These are phyloP conservation scores for Erysimum cheiranthoides DNA, from an alignment of 345 rosid genomes.

Conservation along the genomic window DNA sequence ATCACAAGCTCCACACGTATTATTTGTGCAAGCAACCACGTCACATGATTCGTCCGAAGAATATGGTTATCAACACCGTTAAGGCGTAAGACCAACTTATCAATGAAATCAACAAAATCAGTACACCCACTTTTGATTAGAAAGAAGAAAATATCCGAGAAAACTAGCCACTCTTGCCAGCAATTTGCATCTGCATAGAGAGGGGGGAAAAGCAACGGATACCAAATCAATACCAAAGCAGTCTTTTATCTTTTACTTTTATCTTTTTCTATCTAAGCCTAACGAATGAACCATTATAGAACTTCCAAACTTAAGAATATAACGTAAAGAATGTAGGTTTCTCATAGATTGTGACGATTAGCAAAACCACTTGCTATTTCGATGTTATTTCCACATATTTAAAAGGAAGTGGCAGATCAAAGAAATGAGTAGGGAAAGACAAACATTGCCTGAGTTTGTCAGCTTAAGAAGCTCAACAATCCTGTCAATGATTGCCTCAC, in stretches of 20 bases:
- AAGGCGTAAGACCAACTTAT: constrained; percentile 81
- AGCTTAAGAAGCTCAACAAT: constrained; percentile 90
- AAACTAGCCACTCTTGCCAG: constrained; percentile 99
- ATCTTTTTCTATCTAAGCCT: constrained; percentile 18
- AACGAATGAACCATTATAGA: constrained; percentile 15
- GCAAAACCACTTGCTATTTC: constrained; percentile 6
- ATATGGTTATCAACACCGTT: constrained; percentile 71
- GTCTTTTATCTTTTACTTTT: constrained; percentile 21
- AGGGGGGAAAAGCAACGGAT: constrained; percentile 27
- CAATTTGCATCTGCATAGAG: constrained; percentile 82
- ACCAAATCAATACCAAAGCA: constrained; percentile 41
- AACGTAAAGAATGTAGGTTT: neutral
- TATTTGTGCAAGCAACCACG: constrained; percentile 93
- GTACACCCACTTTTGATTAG: constrained; percentile 92
- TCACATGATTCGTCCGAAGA: constrained; percentile 97
- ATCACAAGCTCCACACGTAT: constrained; percentile 85
- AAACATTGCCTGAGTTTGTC: constrained; percentile 84
- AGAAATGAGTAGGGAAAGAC: constrained; percentile 40
- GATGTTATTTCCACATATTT: neutral
- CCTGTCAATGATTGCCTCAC: constrained; percentile 91
- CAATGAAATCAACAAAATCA: constrained; percentile 96
- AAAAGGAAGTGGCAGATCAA: constrained; percentile 13
- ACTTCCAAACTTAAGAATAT: constrained; percentile 11
- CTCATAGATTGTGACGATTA: constrained; percentile 10
- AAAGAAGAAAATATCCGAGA: constrained; percentile 89